Evolutionary conservation across 2,329 filamentous ascomycete genomes (phyloP).

Genomic region (Sporothrix phasma): DNA sequence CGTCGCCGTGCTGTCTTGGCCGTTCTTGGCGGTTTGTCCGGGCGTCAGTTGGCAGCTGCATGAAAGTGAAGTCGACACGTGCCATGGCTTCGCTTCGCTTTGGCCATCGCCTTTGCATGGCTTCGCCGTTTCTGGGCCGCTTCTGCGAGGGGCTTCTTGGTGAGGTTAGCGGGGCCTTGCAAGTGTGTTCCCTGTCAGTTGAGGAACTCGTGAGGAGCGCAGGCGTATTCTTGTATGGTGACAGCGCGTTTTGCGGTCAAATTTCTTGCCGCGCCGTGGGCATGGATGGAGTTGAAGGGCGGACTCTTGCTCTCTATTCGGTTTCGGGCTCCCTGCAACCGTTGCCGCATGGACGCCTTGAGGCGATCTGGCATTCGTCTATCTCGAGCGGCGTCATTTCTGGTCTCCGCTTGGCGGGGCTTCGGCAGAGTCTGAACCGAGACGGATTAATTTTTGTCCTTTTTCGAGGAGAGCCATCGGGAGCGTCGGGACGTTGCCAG

Average conservation of each 20-base stretch:
- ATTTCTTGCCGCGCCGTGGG: slow-evolving; percentile 58
- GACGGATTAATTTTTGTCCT: slow-evolving; percentile 20
- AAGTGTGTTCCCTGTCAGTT: slow-evolving; percentile 42
- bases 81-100: slow-evolving; percentile 29
- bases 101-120: slow-evolving; percentile 15
- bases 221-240: slow-evolving; percentile 53
- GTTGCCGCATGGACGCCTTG: slow-evolving; percentile 70
- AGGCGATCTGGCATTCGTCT: slow-evolving; percentile 73
- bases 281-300: slow-evolving; percentile 64
- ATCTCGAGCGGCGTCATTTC: slow-evolving; percentile 49
- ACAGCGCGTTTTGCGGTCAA: slow-evolving; percentile 43
- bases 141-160: slow-evolving; percentile 12
- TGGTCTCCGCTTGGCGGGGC: slow-evolving; percentile 19
- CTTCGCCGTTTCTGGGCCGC: slow-evolving; percentile 18
- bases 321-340: slow-evolving; percentile 39
- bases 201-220: slow-evolving; percentile 68
- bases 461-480: too few species aligned
- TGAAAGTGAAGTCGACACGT: slow-evolving; percentile 96
- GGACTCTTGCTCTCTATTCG: slow-evolving; percentile 47
- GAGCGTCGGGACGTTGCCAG: too few species aligned
- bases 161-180: not conserved
- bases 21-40: slow-evolving; percentile 61
- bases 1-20: slow-evolving; percentile 39
- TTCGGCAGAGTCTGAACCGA: slow-evolving; percentile 23
- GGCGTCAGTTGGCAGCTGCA: slow-evolving; percentile 80